phyloP scores from a whole-genome alignment of 768 basidiomycete genomes.

The Nidularia sp. region DNA sequence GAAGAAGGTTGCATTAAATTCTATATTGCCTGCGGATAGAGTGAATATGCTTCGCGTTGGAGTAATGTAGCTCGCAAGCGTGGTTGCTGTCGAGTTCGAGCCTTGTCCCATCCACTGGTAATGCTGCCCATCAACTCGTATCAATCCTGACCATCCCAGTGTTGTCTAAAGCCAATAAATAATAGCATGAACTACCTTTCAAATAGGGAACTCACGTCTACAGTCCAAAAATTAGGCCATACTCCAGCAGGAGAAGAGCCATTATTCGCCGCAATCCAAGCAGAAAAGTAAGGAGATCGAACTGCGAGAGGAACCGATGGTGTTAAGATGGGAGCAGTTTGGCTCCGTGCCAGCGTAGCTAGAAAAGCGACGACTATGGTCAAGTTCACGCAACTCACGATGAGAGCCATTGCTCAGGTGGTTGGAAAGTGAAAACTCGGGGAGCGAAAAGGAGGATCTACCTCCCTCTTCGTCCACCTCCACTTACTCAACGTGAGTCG shows the following conservation, averaged over 20 bases:
- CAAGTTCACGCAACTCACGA: not conserved
- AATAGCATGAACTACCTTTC: no score
- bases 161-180: no score
- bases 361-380: not conserved
- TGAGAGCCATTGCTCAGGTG: not conserved
- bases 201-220: not conserved
- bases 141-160: conserved; percentile 46
- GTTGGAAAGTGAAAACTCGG: not conserved
- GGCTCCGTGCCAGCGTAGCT: not conserved
- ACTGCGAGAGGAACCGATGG: conserved; percentile 46
- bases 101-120: conserved; percentile 40
- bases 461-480: no score
- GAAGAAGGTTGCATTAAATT: conserved; percentile 47
- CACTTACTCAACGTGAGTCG: no score
- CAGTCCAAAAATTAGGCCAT: conserved; percentile 7
- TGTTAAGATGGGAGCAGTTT: not conserved
- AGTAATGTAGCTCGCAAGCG: conserved; percentile 29
- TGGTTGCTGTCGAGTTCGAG: conserved; percentile 12
- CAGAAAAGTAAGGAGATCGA: conserved; percentile 46
- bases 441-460: no score
- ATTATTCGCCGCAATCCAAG: conserved; percentile 24
- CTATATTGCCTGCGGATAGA: conserved; percentile 46
- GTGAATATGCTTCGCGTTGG: conserved; percentile 50
- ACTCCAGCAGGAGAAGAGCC: conserved; percentile 8
- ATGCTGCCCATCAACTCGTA: conserved; percentile 39